Base-by-base conservation (phyloP, 805 yeast genomes). In the Starmerella floris region DNA sequence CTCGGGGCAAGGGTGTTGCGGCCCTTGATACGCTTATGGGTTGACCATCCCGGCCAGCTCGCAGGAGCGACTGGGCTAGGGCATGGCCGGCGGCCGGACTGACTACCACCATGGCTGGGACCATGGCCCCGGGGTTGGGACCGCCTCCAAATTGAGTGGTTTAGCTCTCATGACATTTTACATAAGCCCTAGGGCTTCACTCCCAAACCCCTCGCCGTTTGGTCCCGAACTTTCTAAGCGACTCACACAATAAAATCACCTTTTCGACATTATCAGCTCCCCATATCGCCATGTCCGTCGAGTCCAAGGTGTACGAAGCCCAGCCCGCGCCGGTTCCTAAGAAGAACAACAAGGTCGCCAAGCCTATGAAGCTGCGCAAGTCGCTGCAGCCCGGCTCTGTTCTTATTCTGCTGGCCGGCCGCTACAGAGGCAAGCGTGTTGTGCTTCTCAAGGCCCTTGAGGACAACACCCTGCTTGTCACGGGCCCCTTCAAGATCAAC, bases 371-470 rank as follows among this genome's bases (percentile, higher is more conserved):
- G 72, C 77, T 91, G 70, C 85, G 97, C 72, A 76, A 94, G 63
- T 81, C 95, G 53, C 75, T 88, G 64, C 93, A 82, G 58, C 96
- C 96, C 70, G 98, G 98, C 69, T 82, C 96, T 64, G 96, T 88
- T 59, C 76, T 91, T 67, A 88, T 88, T 70, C 73, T 88, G 68
- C 78, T 88, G 67, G 96, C 97, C 63, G 98, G 98, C 68, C 84
- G 95, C 73, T 88, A 85, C 94, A 83, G 98, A 73, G 98, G 98
- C 70, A 91, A 88, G 83, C 87, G 97, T 75, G 98, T 91, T 62
- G 97, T 88, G 56, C 82, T 81, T 81, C 79, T 88, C 69, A 88
- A 88, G 80, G 72, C 80, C 70, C 77, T 91, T 66, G 95, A 85
- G 73, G 97, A 91, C 79, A 83, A 84, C 84, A 88, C 96, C 55